Base-by-base conservation (phyloP, 2,329 filamentous ascomycete species). In the Sporothrix sp. region DNA sequence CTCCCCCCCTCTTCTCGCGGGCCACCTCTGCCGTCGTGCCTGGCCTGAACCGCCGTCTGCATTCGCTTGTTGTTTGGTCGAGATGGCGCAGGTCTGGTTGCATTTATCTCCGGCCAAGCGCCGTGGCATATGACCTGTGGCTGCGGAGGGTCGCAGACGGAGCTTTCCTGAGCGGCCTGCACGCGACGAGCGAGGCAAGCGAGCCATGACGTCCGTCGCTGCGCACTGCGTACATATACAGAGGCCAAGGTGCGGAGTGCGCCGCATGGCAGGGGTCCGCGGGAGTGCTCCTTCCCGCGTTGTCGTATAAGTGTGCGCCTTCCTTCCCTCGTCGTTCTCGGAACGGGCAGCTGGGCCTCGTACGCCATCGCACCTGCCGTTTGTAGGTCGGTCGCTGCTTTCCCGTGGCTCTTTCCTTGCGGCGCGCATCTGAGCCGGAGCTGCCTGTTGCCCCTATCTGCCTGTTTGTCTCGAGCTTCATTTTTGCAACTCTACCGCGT, bases 101-200 rank as follows among this genome's bases (percentile, higher is more conserved):
- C 28, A 35, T 45, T 45, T 18, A 45, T 45, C 42, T 45, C 42
- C 42, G 42, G 43, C 37, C 32, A 28, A 27, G 40, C 40, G 27
- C 42, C 28, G 13, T 28, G 39, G 16, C 42, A 21, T 21, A n/a
- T n/a, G n/a, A n/a, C n/a, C n/a, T n/a, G n/a, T n/a, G n/a, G n/a
- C n/a, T n/a, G n/a, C n/a, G n/a, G n/a, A n/a, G n/a, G n/a, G n/a
- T n/a, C n/a, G n/a, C n/a, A n/a, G n/a, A n/a, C n/a, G n/a, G n/a
- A n/a, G n/a, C n/a, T n/a, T n/a, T n/a, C n/a, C n/a, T n/a, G n/a
- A n/a, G n/a, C n/a, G n/a, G n/a, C n/a, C n/a, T n/a, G n/a, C n/a
- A n/a, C n/a, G n/a, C n/a, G n/a, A n/a, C n/a, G n/a, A n/a, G n/a
- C n/a, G n/a, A n/a, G n/a, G n/a, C n/a, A n/a, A n/a, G n/a, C n/a